Evolutionary conservation across 2,329 filamentous ascomycete genomes (phyloP).

Genomic region (Botrytis porri): DNA sequence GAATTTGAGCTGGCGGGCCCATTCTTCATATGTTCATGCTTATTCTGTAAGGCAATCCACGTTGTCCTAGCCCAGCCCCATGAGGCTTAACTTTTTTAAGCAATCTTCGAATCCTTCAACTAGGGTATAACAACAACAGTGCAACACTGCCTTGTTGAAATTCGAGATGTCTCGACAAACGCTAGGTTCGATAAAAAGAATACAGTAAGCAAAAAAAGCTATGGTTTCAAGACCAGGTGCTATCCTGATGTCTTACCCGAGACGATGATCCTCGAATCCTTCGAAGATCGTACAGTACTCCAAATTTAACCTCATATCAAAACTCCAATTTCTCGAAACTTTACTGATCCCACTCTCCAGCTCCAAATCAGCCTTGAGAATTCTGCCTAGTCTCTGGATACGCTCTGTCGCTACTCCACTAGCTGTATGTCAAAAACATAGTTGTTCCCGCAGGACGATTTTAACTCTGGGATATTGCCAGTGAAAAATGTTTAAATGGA

Average conservation of each 20-base stretch:
- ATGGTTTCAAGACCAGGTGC: neutral
- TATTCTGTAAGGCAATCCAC: neutral
- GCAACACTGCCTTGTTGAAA: neutral
- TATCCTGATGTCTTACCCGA: neutral
- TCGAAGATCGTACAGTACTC: neutral
- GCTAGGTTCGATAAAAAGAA: neutral
- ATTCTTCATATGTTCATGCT: neutral
- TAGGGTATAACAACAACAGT: neutral
- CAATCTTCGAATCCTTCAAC: conserved; percentile 9
- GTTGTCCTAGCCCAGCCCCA: neutral
- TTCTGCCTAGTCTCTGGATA: neutral
- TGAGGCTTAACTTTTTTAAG: conserved; percentile 5
- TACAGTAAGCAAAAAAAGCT: neutral
- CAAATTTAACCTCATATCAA: neutral
- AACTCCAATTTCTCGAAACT: neutral
- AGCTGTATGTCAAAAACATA: neutral
- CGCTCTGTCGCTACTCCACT: neutral
- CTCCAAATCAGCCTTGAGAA: neutral
- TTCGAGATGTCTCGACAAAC: neutral
- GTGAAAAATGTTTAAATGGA: neutral
- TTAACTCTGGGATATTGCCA: neutral
- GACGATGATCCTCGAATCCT: neutral
- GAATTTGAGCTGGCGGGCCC: neutral
- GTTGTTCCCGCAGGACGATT: neutral
- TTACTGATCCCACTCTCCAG: neutral